Conservation (phyloP, 2,329 filamentous ascomycete genomes). For the Ophiostoma pallidulum region DNA sequence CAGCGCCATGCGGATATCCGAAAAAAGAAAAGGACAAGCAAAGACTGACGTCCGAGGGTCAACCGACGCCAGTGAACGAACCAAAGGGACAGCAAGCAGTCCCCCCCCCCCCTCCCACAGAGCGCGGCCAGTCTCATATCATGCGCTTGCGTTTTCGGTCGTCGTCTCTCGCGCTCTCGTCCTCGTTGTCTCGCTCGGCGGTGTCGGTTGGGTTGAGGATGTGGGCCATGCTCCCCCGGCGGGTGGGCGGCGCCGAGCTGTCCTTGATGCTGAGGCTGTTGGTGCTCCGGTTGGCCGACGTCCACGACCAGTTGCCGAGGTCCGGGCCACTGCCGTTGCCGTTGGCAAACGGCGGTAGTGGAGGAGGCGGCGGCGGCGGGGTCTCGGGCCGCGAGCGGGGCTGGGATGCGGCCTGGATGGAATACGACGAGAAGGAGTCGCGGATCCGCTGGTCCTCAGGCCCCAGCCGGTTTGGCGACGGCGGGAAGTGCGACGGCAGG, state of each 20-base stretch:
- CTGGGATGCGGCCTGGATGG: slow-evolving; percentile 35
- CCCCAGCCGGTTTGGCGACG: slow-evolving; percentile 40
- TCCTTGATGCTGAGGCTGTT: slow-evolving; percentile 44
- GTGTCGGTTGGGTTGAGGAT: slow-evolving; percentile 53
- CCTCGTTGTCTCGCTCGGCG: slow-evolving; percentile 45
- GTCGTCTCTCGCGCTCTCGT: slow-evolving; percentile 45
- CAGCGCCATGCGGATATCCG: too few relatives aligned
- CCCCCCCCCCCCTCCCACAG: too few relatives aligned
- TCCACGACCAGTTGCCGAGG: slow-evolving; percentile 50
- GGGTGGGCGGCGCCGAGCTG: slow-evolving; percentile 46
- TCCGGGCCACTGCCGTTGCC: slow-evolving; percentile 21
- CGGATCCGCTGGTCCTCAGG: slow-evolving; percentile 46
- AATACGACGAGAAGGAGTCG: slow-evolving; percentile 48
- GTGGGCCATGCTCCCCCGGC: slow-evolving; percentile 52
- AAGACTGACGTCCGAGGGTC: too few relatives aligned
- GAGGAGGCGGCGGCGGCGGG: slow-evolving; percentile 44
- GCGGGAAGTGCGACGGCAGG: slow-evolving; percentile 42
- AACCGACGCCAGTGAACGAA: not conserved
- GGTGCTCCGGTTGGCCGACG: slow-evolving; percentile 33
- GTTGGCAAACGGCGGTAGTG: slow-evolving; percentile 41
- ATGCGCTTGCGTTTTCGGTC: slow-evolving; percentile 55
- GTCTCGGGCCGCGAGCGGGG: slow-evolving; percentile 45
- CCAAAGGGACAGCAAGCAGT: too few relatives aligned
- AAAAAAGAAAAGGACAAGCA: too few relatives aligned
- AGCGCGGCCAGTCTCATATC: too few relatives aligned